Conservation (phyloP, 371 early-diverging fungal genomes). For the Mucor mucedo region DNA sequence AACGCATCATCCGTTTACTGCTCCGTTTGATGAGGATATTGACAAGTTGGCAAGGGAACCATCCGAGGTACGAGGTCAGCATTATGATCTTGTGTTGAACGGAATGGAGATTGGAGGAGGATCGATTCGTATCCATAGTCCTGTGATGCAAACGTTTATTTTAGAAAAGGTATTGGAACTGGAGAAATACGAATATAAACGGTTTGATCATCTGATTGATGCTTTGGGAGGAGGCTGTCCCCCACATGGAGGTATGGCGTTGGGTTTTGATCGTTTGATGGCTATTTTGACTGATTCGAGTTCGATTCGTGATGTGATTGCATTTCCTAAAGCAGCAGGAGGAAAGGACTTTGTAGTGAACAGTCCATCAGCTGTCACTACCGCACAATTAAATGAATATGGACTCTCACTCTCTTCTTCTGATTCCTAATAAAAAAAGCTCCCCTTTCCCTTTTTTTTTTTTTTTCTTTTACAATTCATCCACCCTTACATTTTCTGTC, state of each 20-base stretch:
- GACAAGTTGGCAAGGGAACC: conserved; percentile 66
- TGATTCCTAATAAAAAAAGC: not conserved
- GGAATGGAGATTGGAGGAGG: conserved; percentile 94
- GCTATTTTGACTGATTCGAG: conserved; percentile 73
- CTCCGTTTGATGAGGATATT: conserved; percentile 75
- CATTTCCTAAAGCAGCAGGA: conserved; percentile 87
- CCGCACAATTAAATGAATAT: conserved; percentile 73
- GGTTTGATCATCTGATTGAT: conserved; percentile 84
- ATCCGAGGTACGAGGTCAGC: conserved; percentile 77
- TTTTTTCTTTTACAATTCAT: not conserved
- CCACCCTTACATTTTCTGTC: not conserved
- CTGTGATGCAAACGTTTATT: conserved; percentile 76
- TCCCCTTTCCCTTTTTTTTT: not conserved
- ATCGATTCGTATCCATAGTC: conserved; percentile 87
- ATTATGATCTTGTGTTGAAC: conserved; percentile 91
- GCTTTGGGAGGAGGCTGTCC: conserved; percentile 89
- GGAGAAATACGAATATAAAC: conserved; percentile 54
- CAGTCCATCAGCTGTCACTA: conserved; percentile 71
- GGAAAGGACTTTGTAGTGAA: conserved; percentile 86
- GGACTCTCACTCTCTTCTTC: conserved; percentile 43
- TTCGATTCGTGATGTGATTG: conserved; percentile 91
- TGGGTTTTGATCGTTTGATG: conserved; percentile 87
- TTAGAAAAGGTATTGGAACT: conserved; percentile 72
- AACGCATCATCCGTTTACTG: conserved; percentile 94
- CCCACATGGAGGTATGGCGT: conserved; percentile 91